Evolutionary conservation across 2,329 filamentous ascomycete species (phyloP), one percentile per base, ranked within the genome.

Genomic region (Exophiala aquamarina): DNA sequence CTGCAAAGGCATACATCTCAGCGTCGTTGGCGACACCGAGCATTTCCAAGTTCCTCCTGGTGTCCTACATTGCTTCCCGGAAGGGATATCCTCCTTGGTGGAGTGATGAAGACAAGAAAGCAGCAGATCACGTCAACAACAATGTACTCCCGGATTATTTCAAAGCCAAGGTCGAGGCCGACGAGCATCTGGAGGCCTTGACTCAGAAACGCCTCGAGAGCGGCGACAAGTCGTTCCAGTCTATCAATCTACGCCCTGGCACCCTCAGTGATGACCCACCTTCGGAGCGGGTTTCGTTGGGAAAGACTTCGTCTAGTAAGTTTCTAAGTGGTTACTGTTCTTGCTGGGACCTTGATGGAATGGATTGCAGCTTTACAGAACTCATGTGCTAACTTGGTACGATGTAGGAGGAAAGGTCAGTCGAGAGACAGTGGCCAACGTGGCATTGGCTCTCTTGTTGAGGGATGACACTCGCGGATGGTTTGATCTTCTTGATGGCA

Each of bases 121-220:
- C 58, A 2, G 65, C 75, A 1, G 66, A 73, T 41, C 67, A 74
- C 51, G 64, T 70, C 28, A 77, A 78, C 55, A 66, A 64, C n/a
- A 68, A 75, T 20, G 60, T 73, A 0, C 63, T 81, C 14, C 73
- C 76, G 1, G 66, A 71, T 9, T 81, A 81, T 57, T 73, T 69
- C 54, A 67, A 73, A 33, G 77, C 77, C 14, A 81, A 81, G 56
- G 67, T 77, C 20, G 76, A 75, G 17, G 76, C 77, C 1, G 77
- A 81, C 52, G 76, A 80, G 61, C 75, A 75, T 41, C 64, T 80
- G 56, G 74, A 74, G 8, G 71, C 75, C 3, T 58, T 74, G 28
- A 64, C 69, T 7, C 63, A 62, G 45, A 63, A 60, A 54, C 61
- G 67, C 17, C 15, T 34, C 23, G 52, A 55, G 33, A 32, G 35